Percentiles rank a stretch among this genome's conserved stretches.
phyloP scores from a whole-genome alignment of 2,329 filamentous ascomycete genomes.

The Cercospora sesami region DNA sequence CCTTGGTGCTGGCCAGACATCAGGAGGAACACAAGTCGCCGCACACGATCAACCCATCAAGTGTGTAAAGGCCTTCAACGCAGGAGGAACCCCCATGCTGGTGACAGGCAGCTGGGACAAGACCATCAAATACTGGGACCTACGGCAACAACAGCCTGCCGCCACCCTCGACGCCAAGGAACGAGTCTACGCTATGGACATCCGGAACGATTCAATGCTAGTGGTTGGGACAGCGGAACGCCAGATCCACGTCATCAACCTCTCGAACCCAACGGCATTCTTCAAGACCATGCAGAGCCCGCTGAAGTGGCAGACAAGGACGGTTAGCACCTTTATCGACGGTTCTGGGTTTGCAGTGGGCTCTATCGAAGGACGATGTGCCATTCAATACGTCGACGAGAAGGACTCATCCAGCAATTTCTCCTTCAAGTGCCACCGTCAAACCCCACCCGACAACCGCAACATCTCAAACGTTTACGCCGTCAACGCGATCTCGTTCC shows the following conservation, averaged over 20 bases:
- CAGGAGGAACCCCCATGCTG: slow-evolving; percentile 71
- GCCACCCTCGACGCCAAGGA: slow-evolving; percentile 70
- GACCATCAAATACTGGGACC: slow-evolving; percentile 86
- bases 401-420: slow-evolving; percentile 86
- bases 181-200: slow-evolving; percentile 87
- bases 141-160: slow-evolving; percentile 65
- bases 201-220: slow-evolving; percentile 70
- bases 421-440: slow-evolving; percentile 98
- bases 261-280: slow-evolving; percentile 82
- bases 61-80: slow-evolving; percentile 64
- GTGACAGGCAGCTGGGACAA: slow-evolving; percentile 94
- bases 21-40: slow-evolving; percentile 63
- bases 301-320: slow-evolving; percentile 95
- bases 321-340: slow-evolving; percentile 92
- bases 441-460: slow-evolving; percentile 60
- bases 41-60: slow-evolving; percentile 83
- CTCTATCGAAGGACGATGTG: slow-evolving; percentile 93
- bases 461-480: slow-evolving; percentile 87
- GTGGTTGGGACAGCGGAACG: slow-evolving; percentile 92
- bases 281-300: slow-evolving; percentile 97
- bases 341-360: slow-evolving; percentile 90
- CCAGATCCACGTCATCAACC: slow-evolving; percentile 92
- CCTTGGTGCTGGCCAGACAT: slow-evolving; percentile 57
- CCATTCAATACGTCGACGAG: slow-evolving; percentile 97
- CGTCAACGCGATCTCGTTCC: slow-evolving; percentile 97